Evolutionary conservation across 78 protist species (phyloP), one percentile per base, ranked within the genome.

Genomic region (Planoprotostelium fungivorum): DNA sequence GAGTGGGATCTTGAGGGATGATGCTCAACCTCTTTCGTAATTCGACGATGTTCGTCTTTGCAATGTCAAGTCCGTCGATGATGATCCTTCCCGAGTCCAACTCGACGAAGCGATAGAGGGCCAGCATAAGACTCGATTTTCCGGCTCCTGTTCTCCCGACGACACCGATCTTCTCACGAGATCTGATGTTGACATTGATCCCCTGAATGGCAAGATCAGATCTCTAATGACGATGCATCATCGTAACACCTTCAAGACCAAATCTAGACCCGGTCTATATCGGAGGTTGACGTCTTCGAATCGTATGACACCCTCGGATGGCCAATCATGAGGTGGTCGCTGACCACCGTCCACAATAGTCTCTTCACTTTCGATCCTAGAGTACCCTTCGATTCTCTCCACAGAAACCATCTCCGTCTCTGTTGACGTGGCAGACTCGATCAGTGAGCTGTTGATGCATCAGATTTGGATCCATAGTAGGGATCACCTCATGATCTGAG

Each of bases 1-100:
- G 88, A n/a, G 89, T 90, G 35, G 99, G 98, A 84, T 96, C 98
- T 93, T 98, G 95, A 16, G 99, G 98, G 84, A 97, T 97, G 94
- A 97, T 96, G 0, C 98, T 84, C 10, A 98, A 84, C 29, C 89
- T 51, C 25, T 63, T 34, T 34, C 99, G 96, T 37, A 97, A 92
- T 29, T 34, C 38, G 5, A n/a, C 16, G 34, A 96, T 38, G 0
- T 93, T 92, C 25, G 97, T 9, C 0, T 29, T 28, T 0, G 90
- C 0, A 34, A 96, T 95, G 83, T 95, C 94, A 9, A 91, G 90
- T 0, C 97, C 97, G 85, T 94, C 96, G 35, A 91, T 91, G 36
- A 39, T 87, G 38, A 94, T 94, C 28, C 90, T 88, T 0, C 96
- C 96, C 9, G 84, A 31, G 28, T 83, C 86, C 84, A 89, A 88